Conservation (phyloP, 129 eudicot genomes). For the Pseudognaphalium luteoalbum region DNA sequence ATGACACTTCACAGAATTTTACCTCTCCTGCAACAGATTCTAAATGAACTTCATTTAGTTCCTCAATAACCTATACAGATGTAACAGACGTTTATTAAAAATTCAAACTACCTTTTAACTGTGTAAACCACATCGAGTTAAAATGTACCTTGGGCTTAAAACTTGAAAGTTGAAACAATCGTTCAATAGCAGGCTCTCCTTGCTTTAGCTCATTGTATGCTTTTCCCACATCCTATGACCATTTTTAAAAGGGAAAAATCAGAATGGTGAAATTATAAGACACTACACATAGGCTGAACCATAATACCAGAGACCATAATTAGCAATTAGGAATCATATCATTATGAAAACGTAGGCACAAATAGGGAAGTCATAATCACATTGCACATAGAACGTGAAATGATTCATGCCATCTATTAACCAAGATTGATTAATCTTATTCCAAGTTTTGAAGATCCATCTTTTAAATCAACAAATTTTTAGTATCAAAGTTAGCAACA, state of each 20-base stretch:
- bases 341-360: not conserved
- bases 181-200: conserved; percentile 98
- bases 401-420: conserved; percentile 5
- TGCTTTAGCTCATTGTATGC: conserved; percentile 95
- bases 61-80: conserved; percentile 53
- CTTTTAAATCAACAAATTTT: not conserved
- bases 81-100: not conserved
- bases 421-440: not conserved
- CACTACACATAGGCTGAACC: conserved; percentile 34
- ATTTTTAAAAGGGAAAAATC: conserved; percentile 23
- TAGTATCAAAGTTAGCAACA: not conserved
- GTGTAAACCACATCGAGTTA: conserved; percentile 15
- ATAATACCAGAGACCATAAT: conserved; percentile 27
- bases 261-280: conserved; percentile 29
- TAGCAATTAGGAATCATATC: not conserved
- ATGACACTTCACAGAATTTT: conserved; percentile 56
- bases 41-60: conserved; percentile 63
- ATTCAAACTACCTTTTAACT: conserved; percentile 3
- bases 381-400: not conserved
- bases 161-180: conserved; percentile 73
- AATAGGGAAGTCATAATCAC: not conserved
- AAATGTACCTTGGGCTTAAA: conserved; percentile 58
- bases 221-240: conserved; percentile 89
- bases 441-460: not conserved
- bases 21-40: conserved; percentile 71